Evolutionary conservation across 768 basidiomycete species (phyloP), one percentile per base, ranked within the genome.

Genomic region (Lactarius sp.): DNA sequence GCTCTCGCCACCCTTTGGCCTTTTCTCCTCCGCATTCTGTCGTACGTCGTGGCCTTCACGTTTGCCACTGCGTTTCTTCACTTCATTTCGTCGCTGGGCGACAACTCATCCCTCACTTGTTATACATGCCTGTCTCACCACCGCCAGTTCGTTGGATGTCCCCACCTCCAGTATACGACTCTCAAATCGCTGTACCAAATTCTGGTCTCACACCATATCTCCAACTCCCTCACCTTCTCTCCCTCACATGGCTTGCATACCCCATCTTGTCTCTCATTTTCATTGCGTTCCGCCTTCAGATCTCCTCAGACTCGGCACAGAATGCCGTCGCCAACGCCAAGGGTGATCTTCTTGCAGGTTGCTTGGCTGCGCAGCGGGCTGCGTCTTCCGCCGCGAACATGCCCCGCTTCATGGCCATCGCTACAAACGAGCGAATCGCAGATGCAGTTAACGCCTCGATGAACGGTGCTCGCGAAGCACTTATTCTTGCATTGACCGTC

Each of bases 171-270:
- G 77, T 77, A 70, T 85, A 86, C 77, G 83, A 83, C 78, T 71
- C 79, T 77, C 75, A 68, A 52, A 16, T 61, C 33, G 16, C 52
- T 61, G 59, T 66, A 52, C 55, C 66, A 34, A 36, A 53, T 60
- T 71, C 73, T 39, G 73, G 77, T 18, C 85, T 94, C 61, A 86
- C 81, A 64, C 91, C 94, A 8, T 95, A 95, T 74, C 86, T 98
- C 54, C 81, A 85, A 67, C 87, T 94, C 41, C 80, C 85, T 34
- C 86, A 95, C 70, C 81, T 93, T 52, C 82, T 96, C 36, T 92
- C 93, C 27, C 83, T 96, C 13, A 82, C 90, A 71, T 91, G 93
- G 88, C 87, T 98, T 44, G 92, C 94, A 9, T 94, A 92, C 68
- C 93, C 93, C 37, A 86, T 97, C 34, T 77, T 96, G 47, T 95